Conservation (phyloP, 768 basidiomycete species). For the Candolleomyces aberdarensis region DNA sequence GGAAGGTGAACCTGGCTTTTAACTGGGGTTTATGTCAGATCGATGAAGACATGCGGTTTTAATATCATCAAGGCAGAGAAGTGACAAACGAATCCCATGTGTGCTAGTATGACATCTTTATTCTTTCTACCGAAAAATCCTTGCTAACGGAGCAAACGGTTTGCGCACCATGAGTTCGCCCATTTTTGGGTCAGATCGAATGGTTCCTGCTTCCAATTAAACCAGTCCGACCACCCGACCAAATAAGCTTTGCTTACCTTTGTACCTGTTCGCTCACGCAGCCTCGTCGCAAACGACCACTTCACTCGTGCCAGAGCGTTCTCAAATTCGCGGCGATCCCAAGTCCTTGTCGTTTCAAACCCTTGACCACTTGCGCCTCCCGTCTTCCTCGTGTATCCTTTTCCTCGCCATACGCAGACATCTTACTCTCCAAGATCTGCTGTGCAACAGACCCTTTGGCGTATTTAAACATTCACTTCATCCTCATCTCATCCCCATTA, state of each 20-base stretch:
- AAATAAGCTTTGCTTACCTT: conserved; percentile 29
- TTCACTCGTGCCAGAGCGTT: conserved; percentile 17
- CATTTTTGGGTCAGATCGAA: conserved; percentile 23
- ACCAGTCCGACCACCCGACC: conserved; percentile 34
- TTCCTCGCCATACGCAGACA: conserved; percentile 39
- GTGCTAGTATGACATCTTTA: conserved; percentile 30
- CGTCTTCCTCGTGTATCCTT: conserved; percentile 47
- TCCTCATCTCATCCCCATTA: conserved; percentile 31
- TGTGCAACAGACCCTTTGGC: conserved; percentile 7
- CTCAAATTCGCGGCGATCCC: conserved; percentile 14
- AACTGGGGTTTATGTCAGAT: background rate
- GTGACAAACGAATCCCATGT: conserved; percentile 32
- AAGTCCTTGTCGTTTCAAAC: conserved; percentile 23
- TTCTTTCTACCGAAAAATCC: conserved; percentile 19
- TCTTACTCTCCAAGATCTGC: conserved; percentile 19
- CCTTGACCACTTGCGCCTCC: conserved; percentile 32
- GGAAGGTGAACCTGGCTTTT: background rate
- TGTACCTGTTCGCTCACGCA: conserved; percentile 18
- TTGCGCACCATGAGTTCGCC: conserved; percentile 22
- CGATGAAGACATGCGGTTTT: conserved; percentile 37
- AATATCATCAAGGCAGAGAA: conserved; percentile 22
- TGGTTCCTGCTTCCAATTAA: conserved; percentile 26
- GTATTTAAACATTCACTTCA: conserved; percentile 5
- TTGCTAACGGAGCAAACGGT: conserved; percentile 21
- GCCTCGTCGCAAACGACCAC: conserved; percentile 18